Evolutionary conservation across 2,329 filamentous ascomycete species (phyloP), one percentile per base, ranked within the genome.

Genomic region (Curvularia sp.): DNA sequence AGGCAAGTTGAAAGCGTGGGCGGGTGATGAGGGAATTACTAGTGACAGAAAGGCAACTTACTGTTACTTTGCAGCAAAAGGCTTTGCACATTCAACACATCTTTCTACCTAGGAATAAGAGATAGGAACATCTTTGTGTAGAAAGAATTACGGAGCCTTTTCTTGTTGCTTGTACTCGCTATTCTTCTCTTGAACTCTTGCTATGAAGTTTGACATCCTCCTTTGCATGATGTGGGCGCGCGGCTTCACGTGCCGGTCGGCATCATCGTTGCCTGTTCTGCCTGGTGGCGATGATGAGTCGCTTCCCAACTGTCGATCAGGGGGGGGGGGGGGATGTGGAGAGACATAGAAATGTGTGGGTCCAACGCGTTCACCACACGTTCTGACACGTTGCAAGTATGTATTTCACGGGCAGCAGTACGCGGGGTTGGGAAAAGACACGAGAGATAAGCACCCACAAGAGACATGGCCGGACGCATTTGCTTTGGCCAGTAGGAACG

Each of bases 321-420:
- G 44, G 44, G 43, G 43, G 44, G 43, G 43, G 18, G 18, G 18
- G 18, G 18, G 18, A 28, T 31, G 28, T 31, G 28, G n/a, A 12
- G 26, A 31, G 6, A 9, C 7, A 31, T 3, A 13, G 28, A 20
- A 47, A 47, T 13, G n/a, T 28, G 30, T 28, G 44, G 44, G 28
- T 22, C n/a, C 15, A 31, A 20, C 15, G n/a, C 15, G 28, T 47
- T 33, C 28, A 47, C 18, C 9, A 15, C 44, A 47, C 20, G 44
- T 10, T 43, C 51, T 57, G 61, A 65, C 67, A 66, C 62, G 61
- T 64, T 57, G 58, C 55, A 59, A 50, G 54, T 59, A 60, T 56
- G 28, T 31, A 31, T 31, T 9, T 10, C 28, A 10, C 9, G 28
- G 8, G 5, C 26, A 28, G 26, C 26, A 28, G 26, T 31, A 31